These are phyloP conservation scores for Mucuna pruriens DNA, from an alignment of 306 rosid genomes.

Conservation along the genomic window DNA sequence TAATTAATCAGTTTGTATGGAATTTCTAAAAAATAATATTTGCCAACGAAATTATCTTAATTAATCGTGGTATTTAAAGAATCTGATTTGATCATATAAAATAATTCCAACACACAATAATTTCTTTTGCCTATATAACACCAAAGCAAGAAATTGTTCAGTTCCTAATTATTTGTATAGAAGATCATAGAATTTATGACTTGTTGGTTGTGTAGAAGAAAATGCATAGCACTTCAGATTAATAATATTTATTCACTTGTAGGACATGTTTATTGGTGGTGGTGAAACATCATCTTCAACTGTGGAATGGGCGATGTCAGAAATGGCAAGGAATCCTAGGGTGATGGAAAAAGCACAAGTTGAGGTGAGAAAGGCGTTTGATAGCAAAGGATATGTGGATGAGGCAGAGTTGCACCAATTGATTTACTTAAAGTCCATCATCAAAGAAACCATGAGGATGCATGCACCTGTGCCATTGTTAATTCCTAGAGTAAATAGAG, in stretches of 20 bases:
- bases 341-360: too few species aligned
- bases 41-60: too few species aligned
- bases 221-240: not conserved
- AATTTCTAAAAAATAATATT: too few species aligned
- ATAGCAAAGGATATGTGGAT: constrained; percentile 5
- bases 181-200: not conserved
- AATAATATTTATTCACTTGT: not conserved
- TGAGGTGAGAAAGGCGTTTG: too few species aligned
- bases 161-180: too few species aligned
- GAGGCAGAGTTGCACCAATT: constrained; percentile 30
- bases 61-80: too few species aligned
- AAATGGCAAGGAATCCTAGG: constrained; percentile 40
- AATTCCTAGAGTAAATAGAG: constrained; percentile 39
- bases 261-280: constrained; percentile 47
- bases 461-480: constrained; percentile 38
- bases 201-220: not conserved
- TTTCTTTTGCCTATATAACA: too few species aligned
- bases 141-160: too few species aligned
- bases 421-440: too few species aligned
- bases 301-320: constrained; percentile 52
- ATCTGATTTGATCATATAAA: too few species aligned
- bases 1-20: too few species aligned
- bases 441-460: constrained; percentile 43
- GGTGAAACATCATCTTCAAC: constrained; percentile 40
- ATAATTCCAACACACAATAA: too few species aligned